These are phyloP conservation scores for Fusarium chuoi DNA, from an alignment of 2,329 filamentous ascomycete species.

Conservation along the genomic window DNA sequence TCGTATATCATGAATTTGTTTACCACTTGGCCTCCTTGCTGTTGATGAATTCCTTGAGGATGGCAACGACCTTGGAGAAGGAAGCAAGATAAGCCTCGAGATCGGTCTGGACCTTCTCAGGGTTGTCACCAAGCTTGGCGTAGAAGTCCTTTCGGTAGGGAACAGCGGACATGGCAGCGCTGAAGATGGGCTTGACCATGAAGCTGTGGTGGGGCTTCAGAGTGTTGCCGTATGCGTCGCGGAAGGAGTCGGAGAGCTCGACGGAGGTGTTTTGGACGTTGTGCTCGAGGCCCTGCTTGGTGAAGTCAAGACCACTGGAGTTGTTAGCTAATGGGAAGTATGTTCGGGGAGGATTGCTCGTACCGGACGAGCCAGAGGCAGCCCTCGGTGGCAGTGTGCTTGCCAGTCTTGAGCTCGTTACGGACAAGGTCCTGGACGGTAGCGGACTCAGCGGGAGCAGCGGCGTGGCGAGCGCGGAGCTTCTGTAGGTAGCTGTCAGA, in stretches of 20 bases:
- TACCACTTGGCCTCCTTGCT: constrained; percentile 70
- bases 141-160: constrained; percentile 97
- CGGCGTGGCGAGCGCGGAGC: constrained; percentile 84
- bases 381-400: constrained; percentile 88
- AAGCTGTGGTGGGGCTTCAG: constrained; percentile 94
- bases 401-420: constrained; percentile 90
- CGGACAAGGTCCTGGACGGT: constrained; percentile 86
- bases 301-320: constrained; percentile 92
- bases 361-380: constrained; percentile 92
- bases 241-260: constrained; percentile 90
- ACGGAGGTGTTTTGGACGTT: constrained; percentile 75
- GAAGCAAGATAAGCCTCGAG: constrained; percentile 78
- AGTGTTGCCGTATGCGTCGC: constrained; percentile 82
- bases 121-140: constrained; percentile 79
- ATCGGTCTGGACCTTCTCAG: constrained; percentile 69
- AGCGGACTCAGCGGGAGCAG: constrained; percentile 79
- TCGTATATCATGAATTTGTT: constrained; percentile 17
- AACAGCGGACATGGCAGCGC: constrained; percentile 89
- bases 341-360: constrained; percentile 30
- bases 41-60: constrained; percentile 71
- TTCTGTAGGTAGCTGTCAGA: constrained; percentile 67
- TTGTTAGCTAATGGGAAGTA: neutral
- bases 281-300: constrained; percentile 80
- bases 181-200: constrained; percentile 91
- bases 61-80: constrained; percentile 80